phyloP scores from a whole-genome alignment of 352 stramenopile species.

The Globisporangium nunn region DNA sequence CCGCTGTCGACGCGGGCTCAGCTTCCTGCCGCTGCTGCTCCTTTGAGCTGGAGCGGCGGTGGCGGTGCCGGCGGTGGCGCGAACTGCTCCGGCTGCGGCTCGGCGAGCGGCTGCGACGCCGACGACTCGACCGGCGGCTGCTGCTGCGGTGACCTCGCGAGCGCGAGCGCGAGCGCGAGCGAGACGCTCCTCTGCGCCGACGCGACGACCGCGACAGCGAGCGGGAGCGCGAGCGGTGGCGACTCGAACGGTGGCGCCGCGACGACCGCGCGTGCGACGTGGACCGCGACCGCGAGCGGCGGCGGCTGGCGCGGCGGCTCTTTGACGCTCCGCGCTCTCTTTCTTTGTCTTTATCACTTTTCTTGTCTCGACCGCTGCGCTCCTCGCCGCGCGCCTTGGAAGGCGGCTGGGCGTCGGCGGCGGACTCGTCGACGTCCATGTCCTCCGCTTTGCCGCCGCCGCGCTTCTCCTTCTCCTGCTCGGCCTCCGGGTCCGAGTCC shows the following conservation, averaged over 20 bases:
- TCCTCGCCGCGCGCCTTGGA: no score
- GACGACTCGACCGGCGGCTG: conserved; percentile 14
- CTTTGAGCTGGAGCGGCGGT: conserved; percentile 52
- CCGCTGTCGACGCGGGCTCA: conserved; percentile 20
- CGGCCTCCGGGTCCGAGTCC: conserved; percentile 5
- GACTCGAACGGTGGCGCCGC: conserved; percentile 23
- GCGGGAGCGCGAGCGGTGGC: conserved; percentile 45
- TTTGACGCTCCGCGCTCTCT: conserved; percentile 11
- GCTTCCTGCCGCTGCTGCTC: conserved; percentile 22
- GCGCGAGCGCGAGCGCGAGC: conserved; percentile 51
- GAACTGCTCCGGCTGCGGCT: conserved; percentile 44
- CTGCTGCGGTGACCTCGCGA: conserved; percentile 21
- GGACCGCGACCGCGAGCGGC: conserved; percentile 46
- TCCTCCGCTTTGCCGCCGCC: conserved; percentile 1
- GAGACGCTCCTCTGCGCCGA: conserved; percentile 26
- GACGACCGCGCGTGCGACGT: conserved; percentile 51
- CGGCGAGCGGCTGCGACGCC: conserved; percentile 33
- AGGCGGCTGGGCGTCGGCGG: background rate
- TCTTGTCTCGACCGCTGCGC: background rate
- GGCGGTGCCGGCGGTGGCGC: conserved; percentile 35
- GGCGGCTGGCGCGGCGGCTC: conserved; percentile 40
- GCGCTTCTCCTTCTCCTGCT: conserved; percentile 1
- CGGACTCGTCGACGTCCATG: conserved; percentile 12
- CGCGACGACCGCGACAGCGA: conserved; percentile 37
- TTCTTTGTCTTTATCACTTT: conserved; percentile 8